Evolutionary conservation across 179 eudicot genomes (phyloP), one percentile per base, ranked within the genome.

Genomic region (Sideroxylon spinosum): DNA sequence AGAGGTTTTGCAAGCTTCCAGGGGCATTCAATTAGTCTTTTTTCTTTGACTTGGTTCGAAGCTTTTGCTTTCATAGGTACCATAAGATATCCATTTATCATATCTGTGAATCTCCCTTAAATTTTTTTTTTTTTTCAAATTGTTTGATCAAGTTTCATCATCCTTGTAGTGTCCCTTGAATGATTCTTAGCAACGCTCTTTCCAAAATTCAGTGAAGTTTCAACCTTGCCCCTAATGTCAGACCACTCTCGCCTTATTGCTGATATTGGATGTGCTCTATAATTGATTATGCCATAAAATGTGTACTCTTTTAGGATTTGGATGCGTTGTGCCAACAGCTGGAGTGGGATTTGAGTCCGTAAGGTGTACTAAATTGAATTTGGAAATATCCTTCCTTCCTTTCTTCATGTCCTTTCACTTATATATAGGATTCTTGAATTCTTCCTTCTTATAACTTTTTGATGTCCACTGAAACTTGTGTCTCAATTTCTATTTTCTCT

Each of bases 71-170:
- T 6, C 70, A 14, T 14, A 29, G 1, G 1, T 44, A 16, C 28
- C 13, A 28, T 65, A 0, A 44, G 4, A 9, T 29, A 17, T 8
- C 50, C 53, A 8, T 49, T 19, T 19, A 4, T 9, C 5, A 9
- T 46, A 46, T 68, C 14, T 68, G 17, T 68, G 52, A n/a, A 11
- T 67, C 20, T 67, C 46, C 46, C 56, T 68, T 46, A 53, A 46
- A 68, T 44, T 13, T 4, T 20, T 68, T 17, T 9, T 0, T 68
- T 12, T 12, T 12, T 68, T 68, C 17, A 22, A 9, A 68, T 70
- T n/a, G n/a, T 12, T 7, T 1, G 57, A 70, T 70, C 74, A 70
- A 68, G 72, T 44, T 68, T 20, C 25, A 68, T 68, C 26, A 68
- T 19, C 68, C 10, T 64, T 28, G 68, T 64, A 6, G 20, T 4